These are phyloP conservation scores for Sporisorium graminicola DNA, from an alignment of 1,284 basidiomycete genomes.

Conservation along the genomic window DNA sequence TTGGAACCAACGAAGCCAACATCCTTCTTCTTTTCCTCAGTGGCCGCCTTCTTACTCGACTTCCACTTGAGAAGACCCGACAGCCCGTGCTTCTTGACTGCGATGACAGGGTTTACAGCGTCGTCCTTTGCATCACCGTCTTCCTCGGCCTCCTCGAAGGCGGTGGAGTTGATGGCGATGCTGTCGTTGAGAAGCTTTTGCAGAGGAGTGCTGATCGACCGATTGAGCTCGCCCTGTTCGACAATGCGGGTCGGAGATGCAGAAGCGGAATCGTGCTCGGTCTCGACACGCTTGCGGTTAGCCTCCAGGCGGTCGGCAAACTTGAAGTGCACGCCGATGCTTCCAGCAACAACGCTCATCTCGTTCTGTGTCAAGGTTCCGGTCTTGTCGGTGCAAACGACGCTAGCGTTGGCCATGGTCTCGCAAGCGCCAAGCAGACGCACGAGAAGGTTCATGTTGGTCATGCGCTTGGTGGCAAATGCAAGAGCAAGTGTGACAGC, in stretches of 20 bases:
- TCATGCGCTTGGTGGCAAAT: constrained; percentile 97
- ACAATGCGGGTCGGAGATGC: constrained; percentile 81
- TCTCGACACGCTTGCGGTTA: constrained; percentile 82
- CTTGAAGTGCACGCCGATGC: constrained; percentile 91
- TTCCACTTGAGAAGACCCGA: constrained; percentile 35
- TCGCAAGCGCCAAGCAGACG: constrained; percentile 96
- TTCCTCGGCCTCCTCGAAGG: constrained; percentile 77
- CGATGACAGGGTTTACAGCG: constrained; percentile 21
- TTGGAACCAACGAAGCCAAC: constrained; percentile 89
- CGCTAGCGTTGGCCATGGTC: constrained; percentile 97
- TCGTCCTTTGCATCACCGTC: constrained; percentile 9
- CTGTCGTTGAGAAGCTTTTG: constrained; percentile 83
- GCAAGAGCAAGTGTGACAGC: constrained; percentile 96
- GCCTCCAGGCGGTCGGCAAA: constrained; percentile 85
- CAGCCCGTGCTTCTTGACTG: constrained; percentile 42
- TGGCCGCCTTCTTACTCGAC: constrained; percentile 26
- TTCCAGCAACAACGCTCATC: constrained; percentile 96
- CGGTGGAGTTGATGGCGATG: constrained; percentile 93
- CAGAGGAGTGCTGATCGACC: constrained; percentile 77
- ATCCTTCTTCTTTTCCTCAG: constrained; percentile 40
- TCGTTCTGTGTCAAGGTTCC: constrained; percentile 85
- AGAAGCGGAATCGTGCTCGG: constrained; percentile 71
- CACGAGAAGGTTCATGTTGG: constrained; percentile 90
- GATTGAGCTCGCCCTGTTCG: constrained; percentile 76
- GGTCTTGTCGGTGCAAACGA: constrained; percentile 96